Base-by-base conservation (phyloP, 352 stramenopile species). In the Globisporangium polare region DNA sequence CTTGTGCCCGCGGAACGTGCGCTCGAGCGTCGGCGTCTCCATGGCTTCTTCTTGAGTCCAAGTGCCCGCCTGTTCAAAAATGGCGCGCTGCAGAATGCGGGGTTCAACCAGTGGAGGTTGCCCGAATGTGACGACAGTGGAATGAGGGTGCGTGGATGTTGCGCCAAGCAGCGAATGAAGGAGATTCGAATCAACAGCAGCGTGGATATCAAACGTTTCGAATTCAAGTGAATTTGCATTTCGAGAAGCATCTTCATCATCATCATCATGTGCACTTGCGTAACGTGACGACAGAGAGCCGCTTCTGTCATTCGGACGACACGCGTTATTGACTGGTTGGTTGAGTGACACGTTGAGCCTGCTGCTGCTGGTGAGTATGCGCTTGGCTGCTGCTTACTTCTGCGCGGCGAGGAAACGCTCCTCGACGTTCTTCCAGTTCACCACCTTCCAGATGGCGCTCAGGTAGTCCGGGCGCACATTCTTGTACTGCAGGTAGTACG, bases 401-500 rank as follows among this genome's bases (percentile, higher is more conserved):
- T 89, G 80, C 31, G 85, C 83, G 8, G 67, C 79, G 17, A 82
- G 62, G 73, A 80, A 91, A 59, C 83, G 81, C 63, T 94, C 79
- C 67, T 88, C 78, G 22, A 94, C 83, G 71, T 93, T 94, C 66
- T 98, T 87, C 95, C 95, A 99, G 84, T 99, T 95, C 66, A 98
- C 87, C 60, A 98, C 83, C 64, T 98, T 82, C 85, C 89, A 98
- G 65, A 98, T 96, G 41, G 83, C 80, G 65, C 92, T 98, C 35
- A 98, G 83, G 79, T 98, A 98, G 79, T 96, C 90, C 3, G 94
- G 90, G 53, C 93, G 80, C 24, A 98, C 92, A 78, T 98, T 98
- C 71, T 97, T 97, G 78, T 98, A 98, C 76, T 98, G 87, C 41
- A 98, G 74, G 84, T 98, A 98, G 77, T 98, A 98, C 33, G 94